Percentiles rank a stretch among this genome's conserved stretches.
phyloP scores from a whole-genome alignment of 495 filamentous ascomycete genomes.

The Penicillium pancosmium region DNA sequence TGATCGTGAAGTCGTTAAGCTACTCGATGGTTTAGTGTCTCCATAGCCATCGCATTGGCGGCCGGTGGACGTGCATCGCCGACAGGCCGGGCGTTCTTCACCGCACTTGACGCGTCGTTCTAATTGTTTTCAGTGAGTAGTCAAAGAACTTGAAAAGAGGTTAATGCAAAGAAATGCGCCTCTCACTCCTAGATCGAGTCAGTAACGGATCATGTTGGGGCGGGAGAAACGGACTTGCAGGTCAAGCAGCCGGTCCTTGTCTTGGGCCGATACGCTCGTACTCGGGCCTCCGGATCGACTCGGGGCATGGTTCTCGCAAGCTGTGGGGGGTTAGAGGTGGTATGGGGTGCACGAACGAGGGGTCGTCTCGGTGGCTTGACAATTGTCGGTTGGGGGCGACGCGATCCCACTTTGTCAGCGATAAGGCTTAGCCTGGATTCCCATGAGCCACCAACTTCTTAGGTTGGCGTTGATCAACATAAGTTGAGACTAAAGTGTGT shows the following conservation, averaged over 20 bases:
- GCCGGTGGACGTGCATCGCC: conserved; percentile 9
- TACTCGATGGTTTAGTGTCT: not conserved
- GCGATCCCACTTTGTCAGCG: not conserved
- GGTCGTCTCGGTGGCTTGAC: not conserved
- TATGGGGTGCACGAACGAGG: not conserved
- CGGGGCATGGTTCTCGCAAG: conserved; percentile 3
- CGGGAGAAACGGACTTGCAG: conserved; percentile 10
- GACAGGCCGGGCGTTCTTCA: conserved; percentile 9
- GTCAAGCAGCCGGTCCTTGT: conserved; percentile 12
- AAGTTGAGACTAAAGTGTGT: no score
- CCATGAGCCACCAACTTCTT: no score
- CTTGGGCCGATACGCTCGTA: conserved; percentile 9
- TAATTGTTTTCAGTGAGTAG: conserved; percentile 7
- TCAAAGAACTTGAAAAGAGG: not conserved
- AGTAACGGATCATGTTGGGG: not conserved
- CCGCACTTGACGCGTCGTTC: conserved; percentile 12
- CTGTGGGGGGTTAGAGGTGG: not conserved
- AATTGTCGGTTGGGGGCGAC: not conserved
- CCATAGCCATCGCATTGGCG: conserved; percentile 8
- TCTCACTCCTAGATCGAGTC: conserved; percentile 9
- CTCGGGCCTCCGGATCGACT: conserved; percentile 4
- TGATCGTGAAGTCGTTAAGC: not conserved
- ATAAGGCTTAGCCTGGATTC: not conserved
- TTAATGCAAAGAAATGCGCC: not conserved
- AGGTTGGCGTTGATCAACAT: no score